Evolutionary conservation across 768 basidiomycete genomes (phyloP).

Genomic region (Russula lepida): DNA sequence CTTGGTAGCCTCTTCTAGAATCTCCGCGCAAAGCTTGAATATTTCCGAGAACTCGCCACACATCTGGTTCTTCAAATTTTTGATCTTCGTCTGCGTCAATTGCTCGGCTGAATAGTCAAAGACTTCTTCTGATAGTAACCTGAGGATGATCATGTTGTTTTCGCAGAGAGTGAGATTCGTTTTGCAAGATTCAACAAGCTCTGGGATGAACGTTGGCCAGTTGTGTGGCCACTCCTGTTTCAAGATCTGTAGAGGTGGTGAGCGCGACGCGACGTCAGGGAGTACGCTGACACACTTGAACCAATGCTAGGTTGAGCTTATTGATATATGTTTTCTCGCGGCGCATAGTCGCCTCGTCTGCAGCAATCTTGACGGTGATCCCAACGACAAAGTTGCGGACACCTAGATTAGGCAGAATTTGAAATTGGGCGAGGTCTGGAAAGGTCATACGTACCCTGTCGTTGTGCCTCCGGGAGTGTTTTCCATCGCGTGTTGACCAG

Average conservation of each 20-base stretch:
- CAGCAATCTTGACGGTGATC: conserved; percentile 85
- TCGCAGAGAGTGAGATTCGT: conserved; percentile 95
- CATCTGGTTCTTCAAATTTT: conserved; percentile 97
- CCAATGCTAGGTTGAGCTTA: conserved; percentile 93
- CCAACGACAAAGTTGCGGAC: conserved; percentile 96
- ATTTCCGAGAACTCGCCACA: conserved; percentile 95
- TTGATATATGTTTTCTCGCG: conserved; percentile 93
- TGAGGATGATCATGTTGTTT: conserved; percentile 99
- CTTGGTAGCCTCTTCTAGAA: conserved; percentile 95
- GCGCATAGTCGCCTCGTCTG: conserved; percentile 80
- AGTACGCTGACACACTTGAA: conserved; percentile 53
- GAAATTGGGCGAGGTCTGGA: not conserved
- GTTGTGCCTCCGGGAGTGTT: conserved; percentile 86
- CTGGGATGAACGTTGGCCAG: conserved; percentile 96
- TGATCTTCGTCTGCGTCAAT: conserved; percentile 97
- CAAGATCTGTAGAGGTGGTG: conserved; percentile 55
- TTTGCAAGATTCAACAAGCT: conserved; percentile 95
- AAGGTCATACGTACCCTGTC: conserved; percentile 53
- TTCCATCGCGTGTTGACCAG: conserved; percentile 94
- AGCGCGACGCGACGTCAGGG: conserved; percentile 1
- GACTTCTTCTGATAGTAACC: conserved; percentile 95
- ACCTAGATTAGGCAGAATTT: conserved; percentile 37
- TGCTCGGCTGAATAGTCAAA: conserved; percentile 99
- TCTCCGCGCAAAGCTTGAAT: conserved; percentile 95
- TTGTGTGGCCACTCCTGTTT: conserved; percentile 99